Conservation (phyloP, 306 rosid genomes). For the Prunus mongolica region DNA sequence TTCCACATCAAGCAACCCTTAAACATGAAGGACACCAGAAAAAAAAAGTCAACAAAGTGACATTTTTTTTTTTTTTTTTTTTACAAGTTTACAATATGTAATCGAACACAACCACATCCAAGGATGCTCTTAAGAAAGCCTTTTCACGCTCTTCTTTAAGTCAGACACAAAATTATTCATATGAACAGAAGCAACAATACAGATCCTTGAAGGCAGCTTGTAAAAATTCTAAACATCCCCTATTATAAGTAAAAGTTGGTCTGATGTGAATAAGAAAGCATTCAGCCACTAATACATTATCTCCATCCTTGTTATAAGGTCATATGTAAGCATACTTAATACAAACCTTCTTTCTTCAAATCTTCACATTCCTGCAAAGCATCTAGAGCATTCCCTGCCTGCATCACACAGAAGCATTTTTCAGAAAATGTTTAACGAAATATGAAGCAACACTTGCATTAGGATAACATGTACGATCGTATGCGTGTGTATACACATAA, state of each 20-base stretch:
- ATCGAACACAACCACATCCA: not conserved
- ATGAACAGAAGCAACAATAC: not conserved
- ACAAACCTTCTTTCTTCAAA: conserved; percentile 70
- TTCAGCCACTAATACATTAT: not conserved
- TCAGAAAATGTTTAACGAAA: not conserved
- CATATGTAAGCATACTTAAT: conserved; percentile 1
- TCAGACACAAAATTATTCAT: not conserved
- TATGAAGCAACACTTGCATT: not conserved
- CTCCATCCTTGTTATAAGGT: not conserved
- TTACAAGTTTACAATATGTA: not conserved
- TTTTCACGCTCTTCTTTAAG: not conserved
- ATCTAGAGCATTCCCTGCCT: conserved; percentile 79
- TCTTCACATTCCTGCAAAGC: conserved; percentile 80
- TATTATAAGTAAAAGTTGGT: not conserved
- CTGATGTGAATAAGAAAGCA: not conserved
- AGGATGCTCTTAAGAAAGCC: not conserved
- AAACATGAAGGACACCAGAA: conserved; percentile 27
- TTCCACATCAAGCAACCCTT: conserved; percentile 72
- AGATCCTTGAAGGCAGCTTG: not conserved
- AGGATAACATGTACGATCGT: not conserved
- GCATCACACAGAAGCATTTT: conserved; percentile 25
- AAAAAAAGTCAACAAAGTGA: conserved; percentile 7
- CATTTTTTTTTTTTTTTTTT: not conserved
- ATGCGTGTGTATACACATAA: not conserved
- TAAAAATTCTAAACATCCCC: not conserved